Percentiles rank a stretch among this genome's conserved stretches.
These are phyloP conservation scores for Cryptococcus sp. DNA, from an alignment of 1,284 basidiomycete species.

Conservation along the genomic window DNA sequence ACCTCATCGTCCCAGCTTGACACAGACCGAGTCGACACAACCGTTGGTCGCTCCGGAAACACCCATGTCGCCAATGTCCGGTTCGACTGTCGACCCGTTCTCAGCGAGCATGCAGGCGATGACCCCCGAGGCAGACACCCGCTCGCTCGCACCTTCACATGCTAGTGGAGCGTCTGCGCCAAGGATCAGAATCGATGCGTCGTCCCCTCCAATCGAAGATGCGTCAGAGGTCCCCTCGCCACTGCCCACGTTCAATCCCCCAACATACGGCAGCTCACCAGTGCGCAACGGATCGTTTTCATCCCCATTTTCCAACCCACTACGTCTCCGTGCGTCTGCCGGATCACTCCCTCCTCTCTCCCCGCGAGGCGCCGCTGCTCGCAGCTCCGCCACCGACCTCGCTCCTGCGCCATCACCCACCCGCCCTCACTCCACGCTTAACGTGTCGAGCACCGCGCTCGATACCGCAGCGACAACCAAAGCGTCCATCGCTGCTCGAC, in stretches of 20 bases:
- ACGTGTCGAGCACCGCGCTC: slow-evolving; percentile 7
- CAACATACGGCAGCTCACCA: too few species aligned
- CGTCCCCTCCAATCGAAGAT: slow-evolving; percentile 11
- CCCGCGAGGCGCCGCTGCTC: slow-evolving; percentile 3
- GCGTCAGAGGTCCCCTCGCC: slow-evolving; percentile 6
- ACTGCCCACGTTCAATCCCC: not conserved
- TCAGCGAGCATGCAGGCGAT: not conserved
- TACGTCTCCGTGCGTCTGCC: slow-evolving; percentile 4
- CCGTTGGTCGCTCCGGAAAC: not conserved
- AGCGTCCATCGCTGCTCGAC: slow-evolving; percentile 16
- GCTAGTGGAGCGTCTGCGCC: slow-evolving; percentile 6
- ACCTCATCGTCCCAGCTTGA: not conserved
- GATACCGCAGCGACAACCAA: slow-evolving; percentile 4
- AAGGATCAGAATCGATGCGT: slow-evolving; percentile 19
- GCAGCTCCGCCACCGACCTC: not conserved
- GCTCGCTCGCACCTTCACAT: not conserved
- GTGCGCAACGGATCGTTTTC: not conserved
- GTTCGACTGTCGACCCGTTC: not conserved
- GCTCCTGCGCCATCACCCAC: not conserved
- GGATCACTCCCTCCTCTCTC: slow-evolving; percentile 7
- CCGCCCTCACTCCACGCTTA: not conserved
- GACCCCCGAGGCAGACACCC: too few species aligned
- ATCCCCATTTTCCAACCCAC: slow-evolving; percentile 6
- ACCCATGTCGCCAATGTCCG: slow-evolving; percentile 1
- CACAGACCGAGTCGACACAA: not conserved